Evolutionary conservation across 2,329 filamentous ascomycete genomes (phyloP), one percentile per base, ranked within the genome.

Genomic region (Epichloe baconii): DNA sequence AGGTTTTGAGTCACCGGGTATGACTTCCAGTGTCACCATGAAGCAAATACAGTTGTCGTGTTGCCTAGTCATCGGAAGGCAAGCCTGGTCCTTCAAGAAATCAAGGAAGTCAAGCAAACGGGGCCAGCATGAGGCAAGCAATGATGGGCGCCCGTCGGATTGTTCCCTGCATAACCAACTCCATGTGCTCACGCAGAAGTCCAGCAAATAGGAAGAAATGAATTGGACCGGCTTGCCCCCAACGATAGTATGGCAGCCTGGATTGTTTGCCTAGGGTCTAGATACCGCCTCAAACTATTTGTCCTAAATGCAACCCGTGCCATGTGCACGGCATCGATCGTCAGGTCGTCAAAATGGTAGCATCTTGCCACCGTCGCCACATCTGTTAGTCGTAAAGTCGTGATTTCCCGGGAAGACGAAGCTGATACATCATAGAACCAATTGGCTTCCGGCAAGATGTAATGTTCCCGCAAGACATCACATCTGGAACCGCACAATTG

Each of bases 381-480:
- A n/a, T 26, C 21, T 47, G 6, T 48, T n/a, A 14, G 12, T 15
- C 35, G 21, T 5, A 21, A 17, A 45, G 26, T 21, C 36, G 42
- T 50, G 41, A 44, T n/a, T 11, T 8, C 5, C 17, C 19, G 12
- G 66, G 67, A 66, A 64, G 59, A 55, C 54, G 63, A 71, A 71
- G 69, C 69, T 68, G 70, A 65, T 59, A 58, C 59, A 66, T 64
- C 47, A 58, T 62, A 62, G 62, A 63, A 57, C 15, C 36, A 36
- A 48, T 11, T 34, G 36, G 31, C 45, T 47, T 36, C 51, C 23
- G n/a, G 48, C 21, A 26, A 48, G 38, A n/a, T 10, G 40, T 21
- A 44, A 35, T 26, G 23, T 21, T 34, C 17, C 12, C 21, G 34
- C 42, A 35, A 19, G 21, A 44, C 19, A 35, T 38, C 35, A 43